A percentile compares a stretch with the other conserved stretches of the same genome.
Evolutionary conservation across 345 rosid genomes (phyloP).

Genomic region (Xanthoceras sorbifolium): DNA sequence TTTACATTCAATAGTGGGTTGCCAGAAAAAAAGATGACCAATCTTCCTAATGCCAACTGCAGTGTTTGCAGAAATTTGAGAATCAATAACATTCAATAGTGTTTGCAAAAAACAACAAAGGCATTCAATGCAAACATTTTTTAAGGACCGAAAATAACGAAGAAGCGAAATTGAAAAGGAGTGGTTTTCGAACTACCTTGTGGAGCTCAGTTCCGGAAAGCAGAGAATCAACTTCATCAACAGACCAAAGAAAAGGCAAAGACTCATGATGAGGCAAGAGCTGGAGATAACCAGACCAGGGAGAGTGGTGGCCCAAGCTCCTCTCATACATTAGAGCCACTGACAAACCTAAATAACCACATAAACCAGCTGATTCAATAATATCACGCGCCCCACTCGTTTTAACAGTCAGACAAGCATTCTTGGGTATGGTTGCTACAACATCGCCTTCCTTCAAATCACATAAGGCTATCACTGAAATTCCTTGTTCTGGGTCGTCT

Average conservation of each 20-base stretch:
- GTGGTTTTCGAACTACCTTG: constrained; percentile 38
- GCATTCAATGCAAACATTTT: too few relatives aligned
- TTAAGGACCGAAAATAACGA: too few relatives aligned
- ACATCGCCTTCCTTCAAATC: constrained; percentile 76
- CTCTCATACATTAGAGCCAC: constrained; percentile 84
- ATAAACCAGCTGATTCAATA: constrained; percentile 59
- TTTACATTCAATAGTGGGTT: too few relatives aligned
- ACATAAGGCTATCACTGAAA: constrained; percentile 56
- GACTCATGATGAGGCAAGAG: constrained; percentile 62
- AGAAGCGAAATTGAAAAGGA: not conserved
- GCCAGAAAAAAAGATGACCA: too few relatives aligned
- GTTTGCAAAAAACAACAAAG: too few relatives aligned
- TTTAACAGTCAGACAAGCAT: constrained; percentile 74
- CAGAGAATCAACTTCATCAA: constrained; percentile 57
- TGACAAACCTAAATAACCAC: constrained; percentile 66
- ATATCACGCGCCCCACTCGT: constrained; percentile 58
- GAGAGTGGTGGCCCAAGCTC: constrained; percentile 64
- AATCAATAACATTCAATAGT: too few relatives aligned
- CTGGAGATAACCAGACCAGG: constrained; percentile 82
- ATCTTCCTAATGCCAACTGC: too few relatives aligned
- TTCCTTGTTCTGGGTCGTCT: constrained; percentile 44
- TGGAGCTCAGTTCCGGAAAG: constrained; percentile 87
- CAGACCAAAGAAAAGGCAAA: constrained; percentile 72
- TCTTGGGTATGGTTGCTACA: constrained; percentile 71
- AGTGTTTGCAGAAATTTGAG: too few relatives aligned